Base-by-base conservation (phyloP, 129 eudicot genomes). In the Solidago caesia region DNA sequence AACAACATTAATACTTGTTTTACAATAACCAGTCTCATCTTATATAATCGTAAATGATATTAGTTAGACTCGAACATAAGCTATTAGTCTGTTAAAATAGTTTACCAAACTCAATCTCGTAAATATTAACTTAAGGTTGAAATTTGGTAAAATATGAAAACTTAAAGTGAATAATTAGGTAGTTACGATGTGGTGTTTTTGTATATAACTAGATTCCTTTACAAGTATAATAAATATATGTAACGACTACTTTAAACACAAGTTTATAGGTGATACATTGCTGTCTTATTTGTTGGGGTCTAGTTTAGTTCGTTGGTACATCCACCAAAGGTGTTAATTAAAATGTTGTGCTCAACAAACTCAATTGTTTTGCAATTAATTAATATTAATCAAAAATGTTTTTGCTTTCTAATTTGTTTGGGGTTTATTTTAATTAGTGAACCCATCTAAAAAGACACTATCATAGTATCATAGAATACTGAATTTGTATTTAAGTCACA, bases 251-350 rank as follows among this genome's bases (percentile, higher is more conserved):
- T 33, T 12, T 39, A 42, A 9, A 64, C 26, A 14, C 9, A 4
- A 33, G 10, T 5, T 26, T 65, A n/a, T 56, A 44, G 67, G 74
- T 76, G 55, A 25, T 67, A 26, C 8, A 14, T 76, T 13, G 74
- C 74, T 76, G 44, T 75, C 64, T 67, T 55, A 55, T 25, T 53
- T 55, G 67, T 55, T 67, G 67, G 39, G 48, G 79, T 21, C 53
- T 26, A 63, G 42, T 64, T 16, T 51, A 41, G 51, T 51, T 64
- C 72, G 46, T 67, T 25, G 43, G 25, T 67, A 13, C 10, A 67
- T 74, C 71, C 46, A 63, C 49, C 77, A 7, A 47, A 11, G 29
- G 10, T 52, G 44, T 43, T 58, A 44, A 21, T 12, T 53, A 53
- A 53, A 51, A 53, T 53, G 15, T 1, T 13, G 15, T 14, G 21